phyloP scores from a whole-genome alignment of 371 early-diverging fungal genomes.

The Rhizopus sp. region DNA sequence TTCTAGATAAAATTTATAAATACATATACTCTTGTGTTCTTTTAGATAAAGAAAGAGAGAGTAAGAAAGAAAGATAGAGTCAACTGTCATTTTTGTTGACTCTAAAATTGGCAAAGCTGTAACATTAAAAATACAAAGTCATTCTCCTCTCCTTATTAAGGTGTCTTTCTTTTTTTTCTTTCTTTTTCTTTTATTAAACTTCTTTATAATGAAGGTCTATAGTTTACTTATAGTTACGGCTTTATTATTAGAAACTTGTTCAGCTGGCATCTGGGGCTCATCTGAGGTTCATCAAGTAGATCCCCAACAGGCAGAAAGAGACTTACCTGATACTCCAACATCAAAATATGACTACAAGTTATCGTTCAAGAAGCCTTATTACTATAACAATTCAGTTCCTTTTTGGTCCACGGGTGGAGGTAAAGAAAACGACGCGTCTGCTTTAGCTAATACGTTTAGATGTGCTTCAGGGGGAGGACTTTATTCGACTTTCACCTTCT shows the following conservation, averaged over 20 bases:
- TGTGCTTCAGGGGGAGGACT: constrained; percentile 55
- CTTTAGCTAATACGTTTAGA: constrained; percentile 35
- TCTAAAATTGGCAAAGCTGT: no score
- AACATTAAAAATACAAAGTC: no score
- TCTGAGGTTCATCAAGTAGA: constrained; percentile 10
- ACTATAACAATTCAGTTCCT: constrained; percentile 57
- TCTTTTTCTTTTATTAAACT: not conserved
- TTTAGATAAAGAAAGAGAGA: no score
- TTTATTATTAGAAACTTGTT: constrained; percentile 18
- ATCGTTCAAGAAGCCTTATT: constrained; percentile 66
- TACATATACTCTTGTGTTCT: no score
- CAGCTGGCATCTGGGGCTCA: constrained; percentile 28
- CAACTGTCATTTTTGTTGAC: no score
- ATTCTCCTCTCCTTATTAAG: not conserved
- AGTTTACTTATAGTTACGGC: constrained; percentile 7
- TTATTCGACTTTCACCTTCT: constrained; percentile 71
- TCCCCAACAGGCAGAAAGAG: constrained; percentile 21
- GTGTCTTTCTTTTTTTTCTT: constrained; percentile 5
- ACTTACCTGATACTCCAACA: constrained; percentile 23
- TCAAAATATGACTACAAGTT: constrained; percentile 64
- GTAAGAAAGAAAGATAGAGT: no score
- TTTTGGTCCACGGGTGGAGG: constrained; percentile 58
- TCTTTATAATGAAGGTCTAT: constrained; percentile 7
- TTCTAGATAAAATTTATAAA: no score
- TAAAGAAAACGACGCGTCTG: constrained; percentile 20